phyloP scores from a whole-genome alignment of 2,329 filamentous ascomycete genomes.

The Ophiostoma pallidulum region DNA sequence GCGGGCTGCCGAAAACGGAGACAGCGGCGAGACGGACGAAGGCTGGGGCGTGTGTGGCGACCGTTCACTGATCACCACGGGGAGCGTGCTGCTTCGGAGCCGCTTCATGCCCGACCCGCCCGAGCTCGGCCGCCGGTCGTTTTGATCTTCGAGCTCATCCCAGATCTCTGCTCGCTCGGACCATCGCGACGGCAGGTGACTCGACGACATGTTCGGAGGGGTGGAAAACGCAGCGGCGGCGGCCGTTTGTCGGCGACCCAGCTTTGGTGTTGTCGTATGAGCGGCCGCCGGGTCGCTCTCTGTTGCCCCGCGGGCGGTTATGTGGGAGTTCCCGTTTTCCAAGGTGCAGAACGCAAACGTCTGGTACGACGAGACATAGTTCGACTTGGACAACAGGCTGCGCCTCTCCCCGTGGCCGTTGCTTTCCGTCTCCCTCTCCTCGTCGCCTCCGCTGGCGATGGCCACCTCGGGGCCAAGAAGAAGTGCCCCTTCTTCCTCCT shows the following conservation, averaged over 20 bases:
- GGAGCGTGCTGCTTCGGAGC: constrained; percentile 40
- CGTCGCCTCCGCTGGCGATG: constrained; percentile 28
- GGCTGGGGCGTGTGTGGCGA: not conserved
- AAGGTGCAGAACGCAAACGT: constrained; percentile 32
- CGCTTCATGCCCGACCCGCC: constrained; percentile 22
- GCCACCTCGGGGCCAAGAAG: constrained; percentile 38
- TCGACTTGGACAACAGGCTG: constrained; percentile 15
- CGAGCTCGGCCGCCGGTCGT: constrained; percentile 27
- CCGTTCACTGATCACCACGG: constrained; percentile 29
- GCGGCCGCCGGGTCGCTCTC: not conserved
- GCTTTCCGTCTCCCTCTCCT: constrained; percentile 7
- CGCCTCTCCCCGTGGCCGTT: constrained; percentile 1
- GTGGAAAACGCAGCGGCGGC: constrained; percentile 13
- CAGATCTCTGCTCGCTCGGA: constrained; percentile 72
- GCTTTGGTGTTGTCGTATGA: constrained; percentile 1
- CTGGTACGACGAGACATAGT: constrained; percentile 29
- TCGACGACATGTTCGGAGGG: not conserved
- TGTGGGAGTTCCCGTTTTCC: not conserved
- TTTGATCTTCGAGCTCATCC: constrained; percentile 75
- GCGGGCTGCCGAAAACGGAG: constrained; percentile 23
- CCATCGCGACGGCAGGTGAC: constrained; percentile 38
- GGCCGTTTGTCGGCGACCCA: constrained; percentile 30
- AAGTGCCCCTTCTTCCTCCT: constrained; percentile 47
- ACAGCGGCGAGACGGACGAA: constrained; percentile 6
- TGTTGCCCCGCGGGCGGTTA: not conserved